Evolutionary conservation across 495 filamentous ascomycete genomes (phyloP), one percentile per base, ranked within the genome.

Genomic region (Aspergillus avenaceus): DNA sequence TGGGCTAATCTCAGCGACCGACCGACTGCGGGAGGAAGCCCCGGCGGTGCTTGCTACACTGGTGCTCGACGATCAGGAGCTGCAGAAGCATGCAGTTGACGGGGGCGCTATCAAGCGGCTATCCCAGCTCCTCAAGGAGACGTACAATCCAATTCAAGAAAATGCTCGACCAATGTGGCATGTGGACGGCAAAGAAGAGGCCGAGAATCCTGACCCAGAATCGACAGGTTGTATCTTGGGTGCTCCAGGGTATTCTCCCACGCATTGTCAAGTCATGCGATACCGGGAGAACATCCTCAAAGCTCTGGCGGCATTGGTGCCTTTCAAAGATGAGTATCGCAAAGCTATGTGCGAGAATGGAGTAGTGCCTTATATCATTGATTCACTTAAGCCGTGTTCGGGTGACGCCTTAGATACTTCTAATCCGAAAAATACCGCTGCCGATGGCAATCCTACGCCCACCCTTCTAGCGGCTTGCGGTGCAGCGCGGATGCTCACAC

Each of bases 391-490:
- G 34, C 79, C 84, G 5, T 74, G 71, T 31, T 73, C 81, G 16
- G 60, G 50, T 18, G 60, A 65, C 34, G 51, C 65, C 19, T 62
- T 54, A 3, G 66, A 72, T 28, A 53, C 51, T 4, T 60, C 65
- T 5, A 65, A 57, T 31, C 65, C 67, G 4, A 66, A 69, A 34
- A 75, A 71, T 53, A 63, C 66, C 14, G 63, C 64, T 5, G 60
- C 63, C 1, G 70, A 73, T 52, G 74, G 69, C 32, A 81, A 79
- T 47, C 70, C 71, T n/a, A 76, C 66, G 28, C 65, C 78, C 9
- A 91, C 96, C 18, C 72, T 97, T 14, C 75, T 96, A 23, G 89
- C 92, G 22, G 95, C 95, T 11, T 97, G 91, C 58, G 84, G 84
- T 59, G 82, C 84, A 18, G 76, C 87, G 32, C 76, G 87, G 38